Conservation (phyloP, 1,284 basidiomycete genomes). For the Rhodotorula glutinis region DNA sequence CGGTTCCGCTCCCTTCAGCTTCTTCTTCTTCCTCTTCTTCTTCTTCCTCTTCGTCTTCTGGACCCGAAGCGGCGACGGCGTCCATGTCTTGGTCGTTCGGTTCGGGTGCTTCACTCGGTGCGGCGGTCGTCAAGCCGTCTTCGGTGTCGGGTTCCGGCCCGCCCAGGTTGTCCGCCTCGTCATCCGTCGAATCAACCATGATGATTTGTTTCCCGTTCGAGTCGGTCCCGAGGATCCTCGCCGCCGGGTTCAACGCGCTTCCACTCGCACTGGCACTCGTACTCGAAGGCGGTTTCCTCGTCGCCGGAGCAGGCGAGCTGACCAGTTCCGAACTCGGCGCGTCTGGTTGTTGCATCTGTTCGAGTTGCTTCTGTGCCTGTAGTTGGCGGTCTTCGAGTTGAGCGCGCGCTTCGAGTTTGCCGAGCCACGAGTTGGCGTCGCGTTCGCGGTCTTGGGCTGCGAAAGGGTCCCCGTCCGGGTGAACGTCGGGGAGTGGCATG, state of each 20-base stretch:
- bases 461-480: slow-evolving; percentile 41
- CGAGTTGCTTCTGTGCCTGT: background rate
- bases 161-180: background rate
- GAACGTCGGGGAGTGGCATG: slow-evolving; percentile 21
- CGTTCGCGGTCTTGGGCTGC: slow-evolving; percentile 20
- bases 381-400: background rate
- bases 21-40: background rate
- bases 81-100: background rate
- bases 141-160: background rate
- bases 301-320: background rate
- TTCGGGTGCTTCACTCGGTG: background rate
- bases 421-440: slow-evolving; percentile 15
- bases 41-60: background rate
- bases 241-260: background rate
- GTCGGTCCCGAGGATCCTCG: slow-evolving; percentile 2
- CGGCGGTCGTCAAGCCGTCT: background rate
- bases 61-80: background rate
- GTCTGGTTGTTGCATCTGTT: background rate
- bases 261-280: too few relatives aligned
- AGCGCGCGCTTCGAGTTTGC: slow-evolving; percentile 24
- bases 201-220: slow-evolving; percentile 11
- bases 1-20: background rate
- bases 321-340: slow-evolving; percentile 1
- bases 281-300: background rate
- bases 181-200: slow-evolving; percentile 14